Conservation (phyloP, 1,139 yeast species). For the Geotrichum bryndzae region DNA sequence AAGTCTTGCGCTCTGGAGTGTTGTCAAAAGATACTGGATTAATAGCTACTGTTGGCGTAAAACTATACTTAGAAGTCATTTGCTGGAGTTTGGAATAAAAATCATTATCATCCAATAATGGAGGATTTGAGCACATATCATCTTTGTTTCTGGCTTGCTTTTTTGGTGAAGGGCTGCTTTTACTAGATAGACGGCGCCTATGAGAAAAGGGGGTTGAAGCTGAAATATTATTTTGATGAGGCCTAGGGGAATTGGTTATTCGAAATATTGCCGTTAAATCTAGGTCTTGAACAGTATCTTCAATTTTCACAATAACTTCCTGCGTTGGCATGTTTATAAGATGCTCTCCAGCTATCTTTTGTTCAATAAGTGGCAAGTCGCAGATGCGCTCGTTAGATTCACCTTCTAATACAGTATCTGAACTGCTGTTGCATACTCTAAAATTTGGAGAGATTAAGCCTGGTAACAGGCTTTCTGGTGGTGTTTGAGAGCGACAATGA, state of each 20-base stretch:
- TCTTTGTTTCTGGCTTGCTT: conserved; percentile 7
- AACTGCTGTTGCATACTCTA: conserved; percentile 8
- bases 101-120: no score
- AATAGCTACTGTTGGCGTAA: neutral
- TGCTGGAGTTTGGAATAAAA: neutral
- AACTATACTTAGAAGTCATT: neutral
- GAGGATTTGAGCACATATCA: neutral
- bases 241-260: neutral
- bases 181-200: conserved; percentile 2
- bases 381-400: neutral
- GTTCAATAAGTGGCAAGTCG: conserved; percentile 6
- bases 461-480: neutral
- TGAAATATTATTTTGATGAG: neutral
- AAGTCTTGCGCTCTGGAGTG: no score
- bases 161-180: neutral
- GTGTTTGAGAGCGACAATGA: neutral
- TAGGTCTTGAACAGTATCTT: conserved; percentile 14
- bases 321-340: neutral
- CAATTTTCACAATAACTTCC: neutral
- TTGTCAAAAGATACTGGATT: neutral
- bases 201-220: neutral
- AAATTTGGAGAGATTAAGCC: neutral
- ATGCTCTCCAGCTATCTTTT: conserved; percentile 13
- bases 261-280: neutral
- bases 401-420: conserved; percentile 14